Conservation (phyloP, 768 basidiomycete species). For the Serendipita sp. region DNA sequence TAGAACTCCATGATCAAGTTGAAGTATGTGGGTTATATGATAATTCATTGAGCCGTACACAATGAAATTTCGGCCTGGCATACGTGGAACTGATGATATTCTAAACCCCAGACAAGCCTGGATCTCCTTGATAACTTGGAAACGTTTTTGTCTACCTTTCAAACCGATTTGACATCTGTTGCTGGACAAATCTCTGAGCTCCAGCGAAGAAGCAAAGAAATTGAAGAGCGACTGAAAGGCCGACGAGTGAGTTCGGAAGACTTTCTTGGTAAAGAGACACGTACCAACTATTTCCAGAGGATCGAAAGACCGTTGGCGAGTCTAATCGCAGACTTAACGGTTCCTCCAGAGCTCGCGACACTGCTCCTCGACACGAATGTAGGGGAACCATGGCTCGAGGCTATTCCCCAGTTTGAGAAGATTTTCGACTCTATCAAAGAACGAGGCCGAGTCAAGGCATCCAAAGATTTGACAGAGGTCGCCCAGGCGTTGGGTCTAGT, state of each 20-base stretch:
- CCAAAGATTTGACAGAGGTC: conserved; percentile 66
- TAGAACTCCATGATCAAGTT: conserved; percentile 84
- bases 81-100: background rate
- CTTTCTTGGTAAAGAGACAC: background rate
- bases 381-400: conserved; percentile 74
- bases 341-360: conserved; percentile 63
- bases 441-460: conserved; percentile 72
- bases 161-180: conserved; percentile 82
- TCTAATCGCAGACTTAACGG: conserved; percentile 61
- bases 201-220: conserved; percentile 77
- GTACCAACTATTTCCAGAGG: conserved; percentile 35
- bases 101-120: conserved; percentile 53
- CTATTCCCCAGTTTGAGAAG: conserved; percentile 66
- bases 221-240: conserved; percentile 72
- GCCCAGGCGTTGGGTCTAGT: conserved; percentile 78
- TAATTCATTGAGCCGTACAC: background rate
- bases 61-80: conserved; percentile 4
- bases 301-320: conserved; percentile 78
- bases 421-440: conserved; percentile 51
- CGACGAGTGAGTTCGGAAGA: conserved; percentile 44
- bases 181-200: conserved; percentile 94
- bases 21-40: conserved; percentile 31
- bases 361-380: conserved; percentile 74
- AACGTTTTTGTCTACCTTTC: conserved; percentile 86
- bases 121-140: conserved; percentile 75